phyloP scores from a whole-genome alignment of 495 filamentous ascomycete species.

The Penicillium crystallinum region DNA sequence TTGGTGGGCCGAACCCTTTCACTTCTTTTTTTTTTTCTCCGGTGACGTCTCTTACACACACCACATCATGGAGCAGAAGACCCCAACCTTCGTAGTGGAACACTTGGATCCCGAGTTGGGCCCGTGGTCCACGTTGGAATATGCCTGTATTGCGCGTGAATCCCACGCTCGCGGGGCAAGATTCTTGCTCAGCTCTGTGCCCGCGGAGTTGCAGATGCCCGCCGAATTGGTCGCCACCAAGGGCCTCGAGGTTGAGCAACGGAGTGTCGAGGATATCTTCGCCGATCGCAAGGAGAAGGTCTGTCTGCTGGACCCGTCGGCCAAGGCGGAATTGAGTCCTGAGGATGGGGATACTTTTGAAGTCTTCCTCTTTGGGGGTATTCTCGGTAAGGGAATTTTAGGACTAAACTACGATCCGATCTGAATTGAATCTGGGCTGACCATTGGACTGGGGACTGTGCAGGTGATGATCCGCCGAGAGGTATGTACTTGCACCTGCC shows the following conservation, averaged over 20 bases:
- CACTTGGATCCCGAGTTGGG: constrained; percentile 91
- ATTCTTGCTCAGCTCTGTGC: constrained; percentile 84
- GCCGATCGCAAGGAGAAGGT: constrained; percentile 60
- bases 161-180: constrained; percentile 58
- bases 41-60: not conserved
- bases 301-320: constrained; percentile 85
- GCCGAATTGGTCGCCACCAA: constrained; percentile 51
- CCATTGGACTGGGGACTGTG: not conserved
- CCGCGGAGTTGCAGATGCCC: constrained; percentile 61
- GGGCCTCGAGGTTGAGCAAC: constrained; percentile 60
- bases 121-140: constrained; percentile 90
- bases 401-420: not conserved
- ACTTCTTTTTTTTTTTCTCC: not conserved
- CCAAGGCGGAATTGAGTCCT: constrained; percentile 70
- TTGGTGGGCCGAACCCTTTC: constrained; percentile 4
- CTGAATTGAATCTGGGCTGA: constrained; percentile 12
- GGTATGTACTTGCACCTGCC: constrained; percentile 53
- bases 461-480: constrained; percentile 92
- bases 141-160: constrained; percentile 77
- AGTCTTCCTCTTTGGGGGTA: constrained; percentile 91
- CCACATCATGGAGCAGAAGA: constrained; percentile 30
- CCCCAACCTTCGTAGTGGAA: constrained; percentile 77
- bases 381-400: constrained; percentile 63
- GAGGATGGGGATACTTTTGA: constrained; percentile 80
- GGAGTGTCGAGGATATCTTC: constrained; percentile 75